Percentiles rank a stretch among this genome's conserved stretches.
Evolutionary conservation across 148 eudicot genomes (phyloP).

Genomic region (Simmondsia chinensis): DNA sequence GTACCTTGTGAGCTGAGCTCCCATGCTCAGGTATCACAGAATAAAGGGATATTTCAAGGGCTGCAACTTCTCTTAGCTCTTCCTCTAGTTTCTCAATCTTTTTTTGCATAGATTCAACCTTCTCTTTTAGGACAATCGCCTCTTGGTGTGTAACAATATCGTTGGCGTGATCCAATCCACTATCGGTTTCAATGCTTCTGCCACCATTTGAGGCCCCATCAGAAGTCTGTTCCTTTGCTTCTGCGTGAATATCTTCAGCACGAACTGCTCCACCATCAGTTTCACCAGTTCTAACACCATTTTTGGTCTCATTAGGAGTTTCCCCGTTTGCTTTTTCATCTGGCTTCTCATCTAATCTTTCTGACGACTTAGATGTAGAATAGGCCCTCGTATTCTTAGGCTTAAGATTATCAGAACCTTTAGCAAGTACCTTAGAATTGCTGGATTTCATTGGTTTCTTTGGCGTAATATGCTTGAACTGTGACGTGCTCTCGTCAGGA

Average conservation of each 20-base stretch:
- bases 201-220: conserved; percentile 48
- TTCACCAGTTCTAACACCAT: no score
- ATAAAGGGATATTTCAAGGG: conserved; percentile 76
- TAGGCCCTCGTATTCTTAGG: conserved; percentile 15
- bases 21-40: conserved; percentile 84
- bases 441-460: conserved; percentile 25
- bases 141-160: conserved; percentile 17
- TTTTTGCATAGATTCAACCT: conserved; percentile 48
- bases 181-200: conserved; percentile 32
- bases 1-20: conserved; percentile 84
- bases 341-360: conserved; percentile 28
- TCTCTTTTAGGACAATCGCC: conserved; percentile 27
- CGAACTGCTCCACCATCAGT: no score
- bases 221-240: conserved; percentile 33
- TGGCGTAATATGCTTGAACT: conserved; percentile 11
- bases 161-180: conserved; percentile 19
- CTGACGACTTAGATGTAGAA: conserved; percentile 46
- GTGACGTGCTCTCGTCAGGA: conserved; percentile 21
- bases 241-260: no score
- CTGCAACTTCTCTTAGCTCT: conserved; percentile 87
- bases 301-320: conserved; percentile 31
- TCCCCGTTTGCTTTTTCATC: conserved; percentile 37
- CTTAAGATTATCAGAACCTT: conserved; percentile 17
- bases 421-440: conserved; percentile 12
- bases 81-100: conserved; percentile 69